Conservation (phyloP, 2,329 filamentous ascomycete species). For the Pyrenochaeta sp. region DNA sequence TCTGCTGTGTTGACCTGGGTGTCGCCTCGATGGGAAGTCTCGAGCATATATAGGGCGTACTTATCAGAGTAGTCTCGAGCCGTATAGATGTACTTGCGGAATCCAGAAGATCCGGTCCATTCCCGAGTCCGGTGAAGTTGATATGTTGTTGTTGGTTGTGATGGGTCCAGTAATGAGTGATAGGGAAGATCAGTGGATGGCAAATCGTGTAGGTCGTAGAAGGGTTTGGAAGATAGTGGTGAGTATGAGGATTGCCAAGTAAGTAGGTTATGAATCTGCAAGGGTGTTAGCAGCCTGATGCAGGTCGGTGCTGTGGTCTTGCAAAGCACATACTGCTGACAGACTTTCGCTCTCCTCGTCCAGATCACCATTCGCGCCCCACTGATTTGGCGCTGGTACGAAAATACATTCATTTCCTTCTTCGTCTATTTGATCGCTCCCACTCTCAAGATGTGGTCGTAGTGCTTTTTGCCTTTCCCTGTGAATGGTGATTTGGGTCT, state of each 20-base stretch:
- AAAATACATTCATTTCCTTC: constrained; percentile 48
- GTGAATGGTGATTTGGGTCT: constrained; percentile 46
- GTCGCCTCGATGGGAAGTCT: constrained; percentile 41
- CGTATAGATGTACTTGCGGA: constrained; percentile 46
- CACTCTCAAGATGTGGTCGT: constrained; percentile 46
- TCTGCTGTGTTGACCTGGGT: constrained; percentile 44
- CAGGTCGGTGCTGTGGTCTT: not conserved
- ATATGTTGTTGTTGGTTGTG: constrained; percentile 41
- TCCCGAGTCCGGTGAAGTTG: constrained; percentile 48
- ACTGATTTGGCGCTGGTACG: constrained; percentile 47
- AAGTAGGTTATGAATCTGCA: constrained; percentile 45
- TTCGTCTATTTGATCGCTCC: constrained; percentile 44
- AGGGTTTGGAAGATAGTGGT: constrained; percentile 40
- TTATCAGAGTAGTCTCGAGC: constrained; percentile 47
- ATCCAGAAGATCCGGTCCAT: constrained; percentile 43
- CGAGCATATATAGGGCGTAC: constrained; percentile 46
- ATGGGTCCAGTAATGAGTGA: constrained; percentile 42
- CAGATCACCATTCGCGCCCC: constrained; percentile 47
- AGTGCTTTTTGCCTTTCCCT: constrained; percentile 43
- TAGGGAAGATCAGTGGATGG: constrained; percentile 45
- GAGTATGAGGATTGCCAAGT: constrained; percentile 47
- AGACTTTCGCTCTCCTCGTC: constrained; percentile 48
- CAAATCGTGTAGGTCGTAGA: constrained; percentile 37
- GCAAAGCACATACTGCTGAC: constrained; percentile 38
- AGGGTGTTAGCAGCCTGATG: constrained; percentile 9